phyloP scores from a whole-genome alignment of 2,329 filamentous ascomycete species.

The Xylaria sp. region DNA sequence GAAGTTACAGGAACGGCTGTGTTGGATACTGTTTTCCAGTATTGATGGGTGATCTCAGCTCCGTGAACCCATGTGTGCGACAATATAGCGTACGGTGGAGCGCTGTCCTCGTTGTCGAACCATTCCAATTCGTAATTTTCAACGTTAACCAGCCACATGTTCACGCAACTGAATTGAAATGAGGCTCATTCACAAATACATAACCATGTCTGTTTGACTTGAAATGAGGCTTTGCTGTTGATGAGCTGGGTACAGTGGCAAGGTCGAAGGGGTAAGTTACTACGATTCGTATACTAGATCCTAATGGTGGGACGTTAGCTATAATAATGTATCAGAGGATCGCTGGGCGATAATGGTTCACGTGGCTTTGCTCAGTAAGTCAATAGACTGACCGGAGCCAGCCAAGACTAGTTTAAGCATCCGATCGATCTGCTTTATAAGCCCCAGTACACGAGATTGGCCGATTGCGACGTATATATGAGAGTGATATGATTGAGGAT shows the following conservation, averaged over 20 bases:
- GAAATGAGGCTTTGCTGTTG: background rate
- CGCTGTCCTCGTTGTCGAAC: background rate
- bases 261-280: background rate
- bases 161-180: background rate
- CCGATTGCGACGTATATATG: too few relatives aligned
- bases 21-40: background rate
- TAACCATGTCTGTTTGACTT: background rate
- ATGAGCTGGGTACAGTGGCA: background rate
- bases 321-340: too few relatives aligned
- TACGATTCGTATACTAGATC: background rate
- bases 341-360: too few relatives aligned
- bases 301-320: background rate
- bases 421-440: too few relatives aligned
- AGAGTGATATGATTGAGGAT: too few relatives aligned
- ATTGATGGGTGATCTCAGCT: background rate
- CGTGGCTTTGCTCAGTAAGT: too few relatives aligned
- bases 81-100: slow-evolving; percentile 1
- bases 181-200: background rate
- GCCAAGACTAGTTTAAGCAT: too few relatives aligned
- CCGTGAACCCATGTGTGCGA: background rate
- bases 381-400: too few relatives aligned
- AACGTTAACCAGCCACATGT: background rate
- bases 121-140: background rate
- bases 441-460: too few relatives aligned
- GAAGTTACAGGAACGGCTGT: background rate